These are phyloP conservation scores for Metschnikowia matae DNA, from an alignment of 805 yeast species.

Conservation along the genomic window DNA sequence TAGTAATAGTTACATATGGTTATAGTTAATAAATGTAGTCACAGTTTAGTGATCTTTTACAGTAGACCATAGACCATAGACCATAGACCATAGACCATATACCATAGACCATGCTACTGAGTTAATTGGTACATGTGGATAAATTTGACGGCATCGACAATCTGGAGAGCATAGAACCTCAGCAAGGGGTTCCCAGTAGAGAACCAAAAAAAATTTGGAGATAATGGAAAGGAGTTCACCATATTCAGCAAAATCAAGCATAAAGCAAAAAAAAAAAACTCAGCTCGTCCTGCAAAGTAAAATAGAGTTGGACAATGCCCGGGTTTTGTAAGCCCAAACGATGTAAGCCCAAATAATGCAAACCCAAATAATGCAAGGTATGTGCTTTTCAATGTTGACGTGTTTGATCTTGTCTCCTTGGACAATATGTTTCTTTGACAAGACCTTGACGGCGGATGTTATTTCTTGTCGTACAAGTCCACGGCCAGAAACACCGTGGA, in stretches of 20 bases:
- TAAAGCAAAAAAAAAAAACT: conserved; percentile 87
- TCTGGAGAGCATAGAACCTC: conserved; percentile 77
- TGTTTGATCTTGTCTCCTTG: conserved; percentile 92
- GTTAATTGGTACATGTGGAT: too few relatives aligned
- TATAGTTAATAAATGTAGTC: too few relatives aligned
- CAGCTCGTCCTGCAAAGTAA: conserved; percentile 90
- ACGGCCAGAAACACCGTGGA: conserved; percentile 89
- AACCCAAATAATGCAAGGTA: too few relatives aligned
- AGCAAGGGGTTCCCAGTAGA: conserved; percentile 68
- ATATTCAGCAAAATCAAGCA: conserved; percentile 87
- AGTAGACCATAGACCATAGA: too few relatives aligned
- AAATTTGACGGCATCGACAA: conserved; percentile 82
- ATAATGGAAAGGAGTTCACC: conserved; percentile 88
- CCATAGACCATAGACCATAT: too few relatives aligned
- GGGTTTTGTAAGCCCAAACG: conserved; percentile 84
- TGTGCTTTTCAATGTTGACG: conserved; percentile 90
- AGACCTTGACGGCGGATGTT: conserved; percentile 88
- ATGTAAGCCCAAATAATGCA: too few relatives aligned
- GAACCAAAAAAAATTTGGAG: conserved; percentile 73
- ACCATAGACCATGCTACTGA: too few relatives aligned
- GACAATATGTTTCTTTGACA: conserved; percentile 89
- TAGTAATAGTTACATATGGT: too few relatives aligned
- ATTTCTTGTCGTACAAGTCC: conserved; percentile 65
- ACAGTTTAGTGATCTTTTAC: too few relatives aligned
- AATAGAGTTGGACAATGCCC: conserved; percentile 86